phyloP scores from a whole-genome alignment of 1,284 basidiomycete species.

The Microbotryum lychnidis-dioicae region DNA sequence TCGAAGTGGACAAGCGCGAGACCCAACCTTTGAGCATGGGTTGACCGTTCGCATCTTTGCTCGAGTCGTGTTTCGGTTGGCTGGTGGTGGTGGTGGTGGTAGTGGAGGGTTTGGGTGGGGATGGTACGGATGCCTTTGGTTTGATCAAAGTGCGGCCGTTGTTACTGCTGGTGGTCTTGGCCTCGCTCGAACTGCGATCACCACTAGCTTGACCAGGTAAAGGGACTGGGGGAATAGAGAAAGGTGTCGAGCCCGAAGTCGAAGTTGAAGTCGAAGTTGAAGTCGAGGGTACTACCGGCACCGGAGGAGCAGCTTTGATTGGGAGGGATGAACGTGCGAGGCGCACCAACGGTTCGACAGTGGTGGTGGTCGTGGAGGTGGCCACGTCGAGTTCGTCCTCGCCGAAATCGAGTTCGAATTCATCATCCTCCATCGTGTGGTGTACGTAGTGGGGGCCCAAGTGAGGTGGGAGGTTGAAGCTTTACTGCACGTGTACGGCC shows the following conservation, averaged over 20 bases:
- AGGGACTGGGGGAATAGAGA: neutral
- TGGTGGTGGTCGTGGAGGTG: neutral
- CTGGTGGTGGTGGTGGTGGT: neutral
- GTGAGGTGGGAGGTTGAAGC: too few relatives aligned
- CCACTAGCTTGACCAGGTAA: neutral
- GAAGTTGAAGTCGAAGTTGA: neutral
- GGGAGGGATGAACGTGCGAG: too few relatives aligned
- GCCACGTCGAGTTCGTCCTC: slow-evolving; percentile 25
- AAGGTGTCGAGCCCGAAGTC: neutral
- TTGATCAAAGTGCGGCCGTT: neutral
- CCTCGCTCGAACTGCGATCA: neutral
- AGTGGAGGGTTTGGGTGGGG: neutral
- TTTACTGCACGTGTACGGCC: too few relatives aligned
- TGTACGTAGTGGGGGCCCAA: too few relatives aligned
- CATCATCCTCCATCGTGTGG: slow-evolving; percentile 11
- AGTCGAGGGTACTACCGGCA: neutral
- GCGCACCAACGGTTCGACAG: neutral
- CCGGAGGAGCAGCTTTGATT: too few relatives aligned
- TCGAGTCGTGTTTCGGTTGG: slow-evolving; percentile 11
- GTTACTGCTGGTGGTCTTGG: neutral
- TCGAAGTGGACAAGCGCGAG: slow-evolving; percentile 17
- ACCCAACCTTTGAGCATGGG: slow-evolving; percentile 22
- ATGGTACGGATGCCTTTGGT: too few relatives aligned
- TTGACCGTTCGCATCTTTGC: slow-evolving; percentile 14
- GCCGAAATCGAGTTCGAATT: slow-evolving; percentile 30